Evolutionary conservation across 305 asterid genomes (phyloP), one percentile per base, ranked within the genome.

Genomic region (Stenogyne calaminthoides): DNA sequence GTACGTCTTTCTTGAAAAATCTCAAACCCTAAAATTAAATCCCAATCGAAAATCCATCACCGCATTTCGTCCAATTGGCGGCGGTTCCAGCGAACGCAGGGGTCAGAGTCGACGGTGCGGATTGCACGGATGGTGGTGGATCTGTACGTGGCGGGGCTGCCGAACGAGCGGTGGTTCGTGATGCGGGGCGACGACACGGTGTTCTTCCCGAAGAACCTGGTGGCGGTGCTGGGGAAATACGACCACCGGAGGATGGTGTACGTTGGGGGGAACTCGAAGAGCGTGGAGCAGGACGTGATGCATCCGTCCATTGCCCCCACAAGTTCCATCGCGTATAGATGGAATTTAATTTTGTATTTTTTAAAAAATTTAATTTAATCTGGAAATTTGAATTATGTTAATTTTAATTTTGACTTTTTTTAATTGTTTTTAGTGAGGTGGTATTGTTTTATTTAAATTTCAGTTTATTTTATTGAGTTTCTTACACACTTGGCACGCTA

Each of bases 131-230:
- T 90, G 37, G 82, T 83, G 80, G 80, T 77, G 70, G 97, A 93
- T 29, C 44, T 90, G 54, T 89, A 83, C 87, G 80, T 87, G 71
- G 83, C 68, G 66, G 93, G 88, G 60, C 46, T 89, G 61, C 89
- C 92, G 39, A 62, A 83, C n/a, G 97, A 80, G 77, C 78, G 96
- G 76, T 93, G 98, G 97, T 87, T 90, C 69, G 96, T 93, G 36
- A 93, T 93, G 98, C 97, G 98, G 18, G 98, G 91, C 66, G 98
- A 93, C 46, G 98, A 93, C 57, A 90, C 98, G 8, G 91, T 93
- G 51, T 93, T 93, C 64, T 93, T 93, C 76, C 71, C 87, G 6
- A 91, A 89, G 4, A 93, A 93, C 55, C 22, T 91, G 39, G 95
- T 77, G 16, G 70, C 93, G 76, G 97, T 88, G 64, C 78, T 89